Conservation (phyloP, 345 rosid species). For the Salix purpurea region DNA sequence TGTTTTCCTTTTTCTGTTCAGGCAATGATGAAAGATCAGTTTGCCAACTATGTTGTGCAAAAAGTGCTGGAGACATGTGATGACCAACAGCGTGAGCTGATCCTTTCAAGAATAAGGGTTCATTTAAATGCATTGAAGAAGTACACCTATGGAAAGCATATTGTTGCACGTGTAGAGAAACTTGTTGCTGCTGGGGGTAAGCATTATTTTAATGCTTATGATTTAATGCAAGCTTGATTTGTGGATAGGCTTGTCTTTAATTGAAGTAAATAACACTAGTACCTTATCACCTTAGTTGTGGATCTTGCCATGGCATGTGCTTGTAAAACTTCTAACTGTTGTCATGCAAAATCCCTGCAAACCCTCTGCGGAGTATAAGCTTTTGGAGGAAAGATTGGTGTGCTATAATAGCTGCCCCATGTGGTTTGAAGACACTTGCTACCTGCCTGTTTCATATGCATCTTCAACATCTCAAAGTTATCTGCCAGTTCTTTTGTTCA, state of each 20-base stretch:
- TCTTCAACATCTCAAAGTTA: neutral
- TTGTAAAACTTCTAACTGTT: neutral
- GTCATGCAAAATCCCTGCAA: neutral
- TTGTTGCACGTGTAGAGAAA: constrained; percentile 83
- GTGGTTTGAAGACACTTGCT: neutral
- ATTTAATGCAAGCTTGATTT: neutral
- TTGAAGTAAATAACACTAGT: neutral
- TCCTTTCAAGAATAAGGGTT: constrained; percentile 65
- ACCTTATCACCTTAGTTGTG: neutral
- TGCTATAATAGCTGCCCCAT: neutral
- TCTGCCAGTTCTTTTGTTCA: neutral
- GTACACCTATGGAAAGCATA: constrained; percentile 82
- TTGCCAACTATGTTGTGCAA: constrained; percentile 84
- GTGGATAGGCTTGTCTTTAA: neutral
- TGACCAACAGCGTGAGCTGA: constrained; percentile 67
- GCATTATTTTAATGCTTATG: neutral
- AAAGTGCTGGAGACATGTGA: constrained; percentile 80
- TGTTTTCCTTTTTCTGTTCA: constrained; percentile 2
- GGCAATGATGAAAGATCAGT: constrained; percentile 94
- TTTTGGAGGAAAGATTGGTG: neutral
- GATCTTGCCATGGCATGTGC: neutral
- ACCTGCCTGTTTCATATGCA: neutral
- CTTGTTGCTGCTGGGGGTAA: constrained; percentile 86
- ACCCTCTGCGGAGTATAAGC: neutral
- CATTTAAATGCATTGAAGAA: constrained; percentile 77